Evolutionary conservation across 73 alveolate genomes (phyloP), one percentile per base, ranked within the genome.

Genomic region (Effrenium voratum): DNA sequence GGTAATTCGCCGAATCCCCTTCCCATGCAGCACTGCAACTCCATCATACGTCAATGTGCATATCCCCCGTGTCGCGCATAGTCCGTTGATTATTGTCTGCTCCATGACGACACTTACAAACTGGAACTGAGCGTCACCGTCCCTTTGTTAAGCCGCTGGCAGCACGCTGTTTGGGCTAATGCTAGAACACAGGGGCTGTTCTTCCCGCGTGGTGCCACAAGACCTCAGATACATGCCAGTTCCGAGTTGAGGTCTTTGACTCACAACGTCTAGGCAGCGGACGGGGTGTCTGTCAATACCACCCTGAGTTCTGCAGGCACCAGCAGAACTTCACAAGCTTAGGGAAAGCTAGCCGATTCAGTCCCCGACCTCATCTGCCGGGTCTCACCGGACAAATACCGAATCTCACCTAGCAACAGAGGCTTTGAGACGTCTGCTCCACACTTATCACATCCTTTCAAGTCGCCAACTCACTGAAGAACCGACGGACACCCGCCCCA

Each of bases 221-320:
- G 95, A 83, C 95, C 95, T 86, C 50, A 8, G 87, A 2, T 8
- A 52, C 26, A 12, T 66, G 40, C 40, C n/a, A 3, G 0, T 66
- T 66, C 79, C 8, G 26, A 15, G 16, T n/a, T n/a, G 34, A n/a
- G 34, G 30, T 32, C 68, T 10, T 13, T 47, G 30, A 30, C 47
- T 30, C 91, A 46, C 28, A 52, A 46, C 43, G 55, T 40, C 63
- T 82, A 47, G 49, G 88, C 45, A 77, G 32, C 16, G 57, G 30
- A 66, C 95, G 95, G 95, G 45, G 95, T 86, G 83, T 86, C 95
- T 44, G 95, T 86, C 49, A 86, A 68, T 46, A 86, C 95, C 70
- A 86, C 84, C 95, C 95, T 86, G 81, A 3, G n/a, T 5, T 5
- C 43, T 15, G n/a, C 77, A 10, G 43, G 12, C 8, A 63, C 8